These are phyloP conservation scores for Candida pseudocylindracea DNA, from an alignment of 1,139 yeast genomes.

Conservation along the genomic window DNA sequence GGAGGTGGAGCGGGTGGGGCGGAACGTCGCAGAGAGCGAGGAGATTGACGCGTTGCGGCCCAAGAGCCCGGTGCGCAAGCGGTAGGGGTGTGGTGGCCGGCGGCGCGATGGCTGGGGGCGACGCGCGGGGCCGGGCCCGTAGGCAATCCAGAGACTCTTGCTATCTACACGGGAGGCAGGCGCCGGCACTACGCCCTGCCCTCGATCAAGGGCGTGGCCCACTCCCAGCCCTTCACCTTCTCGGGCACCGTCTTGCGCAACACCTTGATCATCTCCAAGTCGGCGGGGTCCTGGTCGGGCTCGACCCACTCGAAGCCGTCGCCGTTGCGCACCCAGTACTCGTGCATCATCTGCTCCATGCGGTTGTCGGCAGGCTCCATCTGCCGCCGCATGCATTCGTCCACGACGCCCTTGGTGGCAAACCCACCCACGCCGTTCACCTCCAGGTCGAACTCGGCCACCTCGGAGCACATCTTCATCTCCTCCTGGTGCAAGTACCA, in stretches of 20 bases:
- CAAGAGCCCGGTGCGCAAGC: slow-evolving; percentile 18
- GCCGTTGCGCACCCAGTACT: slow-evolving; percentile 61
- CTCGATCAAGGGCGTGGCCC: neutral
- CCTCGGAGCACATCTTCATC: slow-evolving; percentile 39
- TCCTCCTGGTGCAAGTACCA: slow-evolving; percentile 53
- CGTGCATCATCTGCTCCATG: slow-evolving; percentile 37
- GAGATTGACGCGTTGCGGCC: slow-evolving; percentile 73
- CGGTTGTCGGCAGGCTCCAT: slow-evolving; percentile 18
- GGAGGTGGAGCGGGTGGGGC: slow-evolving; percentile 9
- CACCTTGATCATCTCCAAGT: neutral
- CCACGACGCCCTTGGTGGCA: slow-evolving; percentile 12
- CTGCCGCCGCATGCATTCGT: slow-evolving; percentile 18
- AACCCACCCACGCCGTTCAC: slow-evolving; percentile 1
- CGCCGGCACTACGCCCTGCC: neutral
- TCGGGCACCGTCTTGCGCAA: neutral
- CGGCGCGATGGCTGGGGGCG: slow-evolving; percentile 2
- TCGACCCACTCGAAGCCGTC: slow-evolving; percentile 64
- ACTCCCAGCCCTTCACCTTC: neutral
- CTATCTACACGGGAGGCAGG: neutral
- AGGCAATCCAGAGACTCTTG: slow-evolving; percentile 10
- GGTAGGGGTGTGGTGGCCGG: slow-evolving; percentile 2
- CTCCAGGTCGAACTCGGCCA: slow-evolving; percentile 11
- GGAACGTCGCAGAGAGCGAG: slow-evolving; percentile 31
- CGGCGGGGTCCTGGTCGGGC: slow-evolving; percentile 63
- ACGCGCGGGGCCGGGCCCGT: too few relatives aligned